These are phyloP conservation scores for Salvia hispanica DNA, from an alignment of 257 asterid genomes.

Conservation along the genomic window DNA sequence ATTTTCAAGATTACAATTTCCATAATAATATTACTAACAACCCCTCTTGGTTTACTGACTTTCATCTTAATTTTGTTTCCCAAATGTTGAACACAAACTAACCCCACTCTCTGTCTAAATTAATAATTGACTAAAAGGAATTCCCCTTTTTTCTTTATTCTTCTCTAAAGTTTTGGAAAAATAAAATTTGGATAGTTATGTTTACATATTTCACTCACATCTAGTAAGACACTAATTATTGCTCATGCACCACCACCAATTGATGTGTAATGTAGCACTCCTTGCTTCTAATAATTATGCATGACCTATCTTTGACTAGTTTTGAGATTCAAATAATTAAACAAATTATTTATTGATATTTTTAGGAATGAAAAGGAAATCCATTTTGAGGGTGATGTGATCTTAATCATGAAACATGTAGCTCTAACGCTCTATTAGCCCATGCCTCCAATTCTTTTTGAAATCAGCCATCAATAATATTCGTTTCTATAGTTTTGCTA, in stretches of 20 bases:
- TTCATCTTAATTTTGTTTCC: conserved; percentile 41
- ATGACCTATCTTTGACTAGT: conserved; percentile 27
- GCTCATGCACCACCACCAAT: conserved; percentile 33
- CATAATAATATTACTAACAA: conserved; percentile 28
- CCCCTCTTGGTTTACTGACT: conserved; percentile 34
- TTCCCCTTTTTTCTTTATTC: too few species aligned
- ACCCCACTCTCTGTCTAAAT: conserved; percentile 25
- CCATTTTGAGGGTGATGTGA: conserved; percentile 12
- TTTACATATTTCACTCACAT: conserved; percentile 3
- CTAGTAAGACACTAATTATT: conserved; percentile 34
- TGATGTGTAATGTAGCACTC: conserved; percentile 39
- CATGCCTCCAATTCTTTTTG: conserved; percentile 1
- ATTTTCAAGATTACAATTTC: conserved; percentile 38
- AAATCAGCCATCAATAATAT: neutral
- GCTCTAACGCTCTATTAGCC: neutral
- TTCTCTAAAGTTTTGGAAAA: too few species aligned
- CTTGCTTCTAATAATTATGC: conserved; percentile 34
- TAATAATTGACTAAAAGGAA: too few species aligned
- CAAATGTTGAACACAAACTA: conserved; percentile 33
- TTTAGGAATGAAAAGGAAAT: neutral
- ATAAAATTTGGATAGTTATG: neutral
- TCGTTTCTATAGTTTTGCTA: neutral
- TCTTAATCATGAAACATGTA: neutral
- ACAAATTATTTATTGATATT: neutral
- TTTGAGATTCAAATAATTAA: neutral